phyloP scores from a whole-genome alignment of 169 alveolate genomes.

The Hepatocystis sp. region DNA sequence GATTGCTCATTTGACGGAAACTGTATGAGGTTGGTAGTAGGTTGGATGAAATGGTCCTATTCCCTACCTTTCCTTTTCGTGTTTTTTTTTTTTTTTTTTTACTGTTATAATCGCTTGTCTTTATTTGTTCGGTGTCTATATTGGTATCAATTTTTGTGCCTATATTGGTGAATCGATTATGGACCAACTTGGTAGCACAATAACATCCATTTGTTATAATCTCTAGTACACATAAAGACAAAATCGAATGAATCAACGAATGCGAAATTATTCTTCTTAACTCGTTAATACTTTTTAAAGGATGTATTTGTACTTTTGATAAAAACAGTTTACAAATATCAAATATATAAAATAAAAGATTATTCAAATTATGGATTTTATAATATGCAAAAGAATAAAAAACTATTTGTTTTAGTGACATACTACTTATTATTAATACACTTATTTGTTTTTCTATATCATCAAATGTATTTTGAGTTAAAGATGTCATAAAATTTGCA shows the following conservation, averaged over 20 bases:
- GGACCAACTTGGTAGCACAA: background rate
- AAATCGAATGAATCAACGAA: constrained; percentile 46
- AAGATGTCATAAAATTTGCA: constrained; percentile 75
- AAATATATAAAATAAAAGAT: constrained; percentile 49
- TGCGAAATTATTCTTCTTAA: constrained; percentile 64
- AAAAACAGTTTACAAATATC: constrained; percentile 71
- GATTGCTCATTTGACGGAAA: background rate
- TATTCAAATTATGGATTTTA: constrained; percentile 39
- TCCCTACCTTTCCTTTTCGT: no score
- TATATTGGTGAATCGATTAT: background rate
- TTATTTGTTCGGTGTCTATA: background rate
- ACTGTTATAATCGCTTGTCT: no score
- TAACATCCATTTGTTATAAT: constrained; percentile 11
- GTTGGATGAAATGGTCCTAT: no score
- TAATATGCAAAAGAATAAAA: constrained; percentile 25
- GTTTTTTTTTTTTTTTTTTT: background rate
- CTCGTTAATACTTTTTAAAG: constrained; percentile 66
- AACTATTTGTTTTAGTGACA: constrained; percentile 45
- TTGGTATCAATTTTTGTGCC: background rate
- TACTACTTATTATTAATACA: constrained; percentile 47
- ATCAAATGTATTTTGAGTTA: constrained; percentile 73
- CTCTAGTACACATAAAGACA: constrained; percentile 11
- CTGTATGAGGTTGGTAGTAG: no score
- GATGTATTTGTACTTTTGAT: constrained; percentile 70
- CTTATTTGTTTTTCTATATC: constrained; percentile 76